phyloP scores from a whole-genome alignment of 495 filamentous ascomycete species.

The Lentithecium fluviatile region DNA sequence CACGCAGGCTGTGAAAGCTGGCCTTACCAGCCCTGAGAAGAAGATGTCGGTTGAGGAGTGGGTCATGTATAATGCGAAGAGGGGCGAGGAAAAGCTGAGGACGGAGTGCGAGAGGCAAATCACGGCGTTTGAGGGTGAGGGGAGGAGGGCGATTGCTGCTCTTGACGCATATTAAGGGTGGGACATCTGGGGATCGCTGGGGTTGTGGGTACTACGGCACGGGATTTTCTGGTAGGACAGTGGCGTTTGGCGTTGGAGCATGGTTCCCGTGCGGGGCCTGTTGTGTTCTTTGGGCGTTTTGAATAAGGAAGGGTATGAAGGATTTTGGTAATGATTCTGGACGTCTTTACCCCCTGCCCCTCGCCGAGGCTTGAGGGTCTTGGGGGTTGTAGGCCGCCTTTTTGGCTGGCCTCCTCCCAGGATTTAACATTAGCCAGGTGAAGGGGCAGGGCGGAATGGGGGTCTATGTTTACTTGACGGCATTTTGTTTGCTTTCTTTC shows the following conservation, averaged over 20 bases:
- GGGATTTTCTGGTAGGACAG: not conserved
- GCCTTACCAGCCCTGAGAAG: constrained; percentile 76
- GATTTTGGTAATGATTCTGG: not conserved
- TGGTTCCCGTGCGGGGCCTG: too few relatives aligned
- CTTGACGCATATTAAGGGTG: constrained; percentile 53
- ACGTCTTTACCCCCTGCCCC: not conserved
- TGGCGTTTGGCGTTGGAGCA: too few relatives aligned
- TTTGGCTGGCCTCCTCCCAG: not conserved
- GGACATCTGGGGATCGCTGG: not conserved
- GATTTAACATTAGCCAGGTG: not conserved
- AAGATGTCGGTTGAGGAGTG: constrained; percentile 91
- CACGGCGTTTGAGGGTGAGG: constrained; percentile 76
- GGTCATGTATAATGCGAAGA: constrained; percentile 75
- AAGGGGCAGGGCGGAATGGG: not conserved
- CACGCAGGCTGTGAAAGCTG: constrained; percentile 49
- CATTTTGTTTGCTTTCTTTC: not conserved
- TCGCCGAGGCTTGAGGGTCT: not conserved
- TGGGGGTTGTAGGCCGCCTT: not conserved
- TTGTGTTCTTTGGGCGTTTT: not conserved
- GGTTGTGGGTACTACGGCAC: not conserved
- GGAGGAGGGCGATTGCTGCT: constrained; percentile 67
- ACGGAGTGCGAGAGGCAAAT: constrained; percentile 80
- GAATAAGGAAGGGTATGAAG: not conserved
- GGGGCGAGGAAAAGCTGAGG: constrained; percentile 74
- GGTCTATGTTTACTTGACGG: not conserved